phyloP scores from a whole-genome alignment of 345 rosid species.

The Populus pruinosa region DNA sequence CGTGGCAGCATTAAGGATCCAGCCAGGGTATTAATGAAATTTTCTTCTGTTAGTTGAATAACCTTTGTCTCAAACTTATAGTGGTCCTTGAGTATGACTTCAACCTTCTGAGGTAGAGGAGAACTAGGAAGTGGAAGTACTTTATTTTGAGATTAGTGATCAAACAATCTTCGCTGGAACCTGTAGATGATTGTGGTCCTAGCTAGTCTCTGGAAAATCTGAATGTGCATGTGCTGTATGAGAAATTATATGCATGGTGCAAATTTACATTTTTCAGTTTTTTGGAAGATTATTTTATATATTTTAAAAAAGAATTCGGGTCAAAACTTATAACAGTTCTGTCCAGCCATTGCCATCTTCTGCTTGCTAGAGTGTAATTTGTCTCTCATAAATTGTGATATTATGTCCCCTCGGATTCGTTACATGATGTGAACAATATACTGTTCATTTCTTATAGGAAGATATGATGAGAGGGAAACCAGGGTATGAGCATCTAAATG shows the following conservation, averaged over 20 bases:
- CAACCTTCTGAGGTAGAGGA: not conserved
- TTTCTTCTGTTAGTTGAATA: not conserved
- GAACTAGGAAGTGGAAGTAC: not conserved
- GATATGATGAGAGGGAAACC: constrained; percentile 95
- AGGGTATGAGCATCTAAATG: constrained; percentile 92
- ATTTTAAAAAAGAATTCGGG: not conserved
- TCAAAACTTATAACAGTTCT: not conserved
- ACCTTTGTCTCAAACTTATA: not conserved
- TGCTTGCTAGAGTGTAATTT: not conserved
- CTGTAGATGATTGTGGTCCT: not conserved
- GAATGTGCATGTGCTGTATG: not conserved
- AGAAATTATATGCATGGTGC: not conserved
- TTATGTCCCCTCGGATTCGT: not conserved
- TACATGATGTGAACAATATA: not conserved
- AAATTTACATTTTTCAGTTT: not conserved
- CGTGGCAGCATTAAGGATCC: constrained; percentile 93
- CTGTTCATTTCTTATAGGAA: constrained; percentile 48
- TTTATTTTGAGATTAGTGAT: not conserved
- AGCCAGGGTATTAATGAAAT: constrained; percentile 48
- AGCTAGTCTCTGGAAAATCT: not conserved
- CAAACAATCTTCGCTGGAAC: not conserved
- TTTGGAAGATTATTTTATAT: not conserved
- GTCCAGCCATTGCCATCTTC: not conserved
- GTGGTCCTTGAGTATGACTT: not conserved
- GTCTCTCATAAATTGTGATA: not conserved